Conservation (phyloP, 345 rosid genomes). For the Euphorbia peplus region DNA sequence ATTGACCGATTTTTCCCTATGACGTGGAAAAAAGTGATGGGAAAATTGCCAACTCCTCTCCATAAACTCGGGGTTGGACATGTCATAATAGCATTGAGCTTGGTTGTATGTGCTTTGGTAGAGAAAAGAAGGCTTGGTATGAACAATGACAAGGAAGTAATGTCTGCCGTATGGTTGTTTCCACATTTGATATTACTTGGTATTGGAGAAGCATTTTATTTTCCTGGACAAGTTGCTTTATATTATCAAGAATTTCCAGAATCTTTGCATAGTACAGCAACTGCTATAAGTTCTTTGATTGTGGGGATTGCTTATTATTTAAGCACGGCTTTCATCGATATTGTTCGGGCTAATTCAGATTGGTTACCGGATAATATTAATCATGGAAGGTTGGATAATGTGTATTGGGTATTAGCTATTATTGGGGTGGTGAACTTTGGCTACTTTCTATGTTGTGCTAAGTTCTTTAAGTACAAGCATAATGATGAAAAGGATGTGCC, state of each 20-base stretch:
- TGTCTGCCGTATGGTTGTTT: slow-evolving; percentile 44
- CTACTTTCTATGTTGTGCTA: too few species aligned
- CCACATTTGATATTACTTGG: slow-evolving; percentile 40
- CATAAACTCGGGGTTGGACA: background rate
- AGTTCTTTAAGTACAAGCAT: too few species aligned
- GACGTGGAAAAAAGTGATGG: background rate
- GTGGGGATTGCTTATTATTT: slow-evolving; percentile 37
- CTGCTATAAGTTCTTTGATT: slow-evolving; percentile 41
- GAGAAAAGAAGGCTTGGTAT: background rate
- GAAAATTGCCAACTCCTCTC: background rate
- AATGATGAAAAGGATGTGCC: too few species aligned
- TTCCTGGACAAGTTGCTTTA: slow-evolving; percentile 38
- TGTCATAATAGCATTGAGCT: background rate
- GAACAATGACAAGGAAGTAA: background rate
- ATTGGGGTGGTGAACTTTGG: too few species aligned
- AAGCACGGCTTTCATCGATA: too few species aligned
- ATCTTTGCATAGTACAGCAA: slow-evolving; percentile 36
- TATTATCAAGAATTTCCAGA: slow-evolving; percentile 47
- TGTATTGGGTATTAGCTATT: too few species aligned
- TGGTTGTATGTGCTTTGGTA: background rate
- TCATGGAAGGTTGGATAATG: too few species aligned
- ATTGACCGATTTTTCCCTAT: background rate
- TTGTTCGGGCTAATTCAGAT: too few species aligned
- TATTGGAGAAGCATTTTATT: slow-evolving; percentile 47
- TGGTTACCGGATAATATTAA: too few species aligned